Evolutionary conservation across 2,329 filamentous ascomycete genomes (phyloP), one percentile per base, ranked within the genome.

Genomic region (Paraphoma sp.): DNA sequence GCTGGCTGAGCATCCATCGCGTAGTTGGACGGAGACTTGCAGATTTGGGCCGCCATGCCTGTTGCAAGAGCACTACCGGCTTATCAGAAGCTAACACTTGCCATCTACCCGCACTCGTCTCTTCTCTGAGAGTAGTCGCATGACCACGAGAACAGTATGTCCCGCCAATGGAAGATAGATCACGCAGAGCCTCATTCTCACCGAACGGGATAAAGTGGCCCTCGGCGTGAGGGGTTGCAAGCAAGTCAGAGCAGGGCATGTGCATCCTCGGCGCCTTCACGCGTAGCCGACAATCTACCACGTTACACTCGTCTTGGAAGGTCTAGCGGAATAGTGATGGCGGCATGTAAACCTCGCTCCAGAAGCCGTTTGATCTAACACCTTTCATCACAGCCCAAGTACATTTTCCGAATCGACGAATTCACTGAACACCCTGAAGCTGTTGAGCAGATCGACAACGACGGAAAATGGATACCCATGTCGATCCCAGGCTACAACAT

Each of bases 171-270:
- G 18, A 4, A 12, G 31, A 45, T 16, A 23, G 23, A 40, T 6
- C 48, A 40, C 61, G 72, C 72, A 75, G 72, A 75, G 72, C 72
- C 72, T 63, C 72, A 75, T 59, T 14, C n/a, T 36, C 16, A 54
- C 47, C 30, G 11, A 8, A 33, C 53, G 60, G 40, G 63, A 72
- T 75, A 75, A 74, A 75, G 66, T 33, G 45, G 42, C 54, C 52
- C 36, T 47, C 33, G 47, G 51, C 40, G 51, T 61, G 62, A 63
- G 56, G 46, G 54, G 53, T 45, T 48, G 50, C 18, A 28, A 29
- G 18, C 41, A 44, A 41, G 23, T 48, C 53, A 42, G 56, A 62
- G 51, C 52, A 36, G 52, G 49, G 30, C 48, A 56, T 60, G 45
- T 43, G 47, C 47, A 53, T 53, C 33, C 53, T 49, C 51, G 48